A percentile compares a stretch with the other conserved stretches of the same genome.
Conservation (phyloP, 2,329 filamentous ascomycete genomes). For the Triangularia setosa region DNA sequence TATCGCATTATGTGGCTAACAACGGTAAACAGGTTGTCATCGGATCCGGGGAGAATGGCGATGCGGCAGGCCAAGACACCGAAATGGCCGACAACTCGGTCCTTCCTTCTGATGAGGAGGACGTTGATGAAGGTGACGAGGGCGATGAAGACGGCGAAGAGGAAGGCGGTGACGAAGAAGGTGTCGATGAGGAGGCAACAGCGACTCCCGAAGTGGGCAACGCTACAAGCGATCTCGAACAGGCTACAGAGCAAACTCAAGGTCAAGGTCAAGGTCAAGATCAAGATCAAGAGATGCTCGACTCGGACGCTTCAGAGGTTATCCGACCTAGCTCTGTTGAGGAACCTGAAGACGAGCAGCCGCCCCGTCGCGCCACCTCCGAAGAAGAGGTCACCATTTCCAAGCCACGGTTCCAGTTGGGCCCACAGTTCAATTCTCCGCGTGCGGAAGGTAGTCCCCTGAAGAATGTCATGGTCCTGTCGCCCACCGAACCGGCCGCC, state of each 20-base stretch:
- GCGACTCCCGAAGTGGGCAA: constrained; percentile 1
- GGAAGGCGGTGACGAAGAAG: constrained; percentile 39
- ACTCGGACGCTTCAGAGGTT: constrained; percentile 23
- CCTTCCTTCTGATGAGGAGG: constrained; percentile 45
- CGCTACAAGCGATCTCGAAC: constrained; percentile 22
- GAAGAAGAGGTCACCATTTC: constrained; percentile 23
- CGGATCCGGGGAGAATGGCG: constrained; percentile 37
- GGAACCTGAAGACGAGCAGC: constrained; percentile 19
- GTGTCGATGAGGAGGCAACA: constrained; percentile 35
- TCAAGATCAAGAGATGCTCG: constrained; percentile 28
- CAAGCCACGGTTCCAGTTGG: constrained; percentile 31
- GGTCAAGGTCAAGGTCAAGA: constrained; percentile 36
- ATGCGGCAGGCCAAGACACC: constrained; percentile 44
- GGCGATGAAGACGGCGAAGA: constrained; percentile 45
- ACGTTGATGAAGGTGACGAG: constrained; percentile 46
- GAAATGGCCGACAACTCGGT: constrained; percentile 52
- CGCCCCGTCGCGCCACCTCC: constrained; percentile 9
- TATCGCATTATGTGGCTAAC: neutral
- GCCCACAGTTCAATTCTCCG: constrained; percentile 29
- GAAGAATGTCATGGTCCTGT: constrained; percentile 48
- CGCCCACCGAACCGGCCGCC: constrained; percentile 38
- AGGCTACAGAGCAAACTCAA: constrained; percentile 36
- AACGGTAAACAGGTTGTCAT: neutral
- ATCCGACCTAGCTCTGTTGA: constrained; percentile 24
- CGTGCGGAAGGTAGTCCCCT: constrained; percentile 49